Base-by-base conservation (phyloP, 1,284 basidiomycete species). In the Cystobasidium pallidum region DNA sequence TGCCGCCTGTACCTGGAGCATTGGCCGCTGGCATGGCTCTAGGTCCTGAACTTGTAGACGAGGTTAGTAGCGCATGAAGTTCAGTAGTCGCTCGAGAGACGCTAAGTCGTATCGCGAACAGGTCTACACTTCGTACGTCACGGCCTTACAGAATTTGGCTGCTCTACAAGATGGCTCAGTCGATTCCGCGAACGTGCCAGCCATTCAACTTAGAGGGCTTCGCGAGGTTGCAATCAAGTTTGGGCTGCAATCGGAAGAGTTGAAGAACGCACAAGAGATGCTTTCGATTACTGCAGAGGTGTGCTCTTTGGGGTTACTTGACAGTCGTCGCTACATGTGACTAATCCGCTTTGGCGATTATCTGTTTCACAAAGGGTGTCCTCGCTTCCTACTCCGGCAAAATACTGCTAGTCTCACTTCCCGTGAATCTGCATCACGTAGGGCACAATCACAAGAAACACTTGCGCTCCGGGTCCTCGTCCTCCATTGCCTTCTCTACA, bases 201-300 rank as follows among this genome's bases (percentile, higher is more conserved):
- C 47, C 45, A 28, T 71, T 39, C 47, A 64, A 24, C 61, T 71
- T 1, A 52, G 26, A 63, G 68, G 68, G 3, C 68, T 71, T 2
- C 45, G 41, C n/a, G 61, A 54, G 36, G 57, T 71, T 36, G 59
- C 68, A 15, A 28, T 43, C 61, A 71, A 71, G 36, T 64, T 54
- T 49, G 68, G 68, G 2, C 3, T 34, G 28, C n/a, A 51, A 28
- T 71, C 68, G 11, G 59, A 49, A 28, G 68, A 71, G 34, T 24
- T 71, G 7, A 26, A 24, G 21, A 49, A 71, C 28, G 68, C 68
- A 36, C 39, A 34, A 28, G 68, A 71, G 47, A 71, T 71, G 68
- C 59, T 71, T 17, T 52, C 57, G 15, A 43, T 71, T 21, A 63
- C 45, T 13, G 59, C 61, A 19, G 68, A 71, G 57, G 62, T 64